phyloP scores from a whole-genome alignment of 192 early-diverging fungal species.

The Paraglomus brasilianum region DNA sequence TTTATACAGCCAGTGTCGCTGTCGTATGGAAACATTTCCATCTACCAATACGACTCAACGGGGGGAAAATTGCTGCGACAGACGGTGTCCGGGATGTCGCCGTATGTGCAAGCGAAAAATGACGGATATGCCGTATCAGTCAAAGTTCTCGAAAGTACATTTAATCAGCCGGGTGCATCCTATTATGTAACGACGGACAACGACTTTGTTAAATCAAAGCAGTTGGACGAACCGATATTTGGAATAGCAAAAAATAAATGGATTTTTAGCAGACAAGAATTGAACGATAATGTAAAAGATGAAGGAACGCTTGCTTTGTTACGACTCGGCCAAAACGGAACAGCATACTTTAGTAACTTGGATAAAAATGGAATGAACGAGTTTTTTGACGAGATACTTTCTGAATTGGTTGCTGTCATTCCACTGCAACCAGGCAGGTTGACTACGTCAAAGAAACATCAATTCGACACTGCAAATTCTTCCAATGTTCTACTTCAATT shows the following conservation, averaged over 20 bases:
- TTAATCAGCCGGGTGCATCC: background rate
- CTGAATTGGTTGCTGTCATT: background rate
- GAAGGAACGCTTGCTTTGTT: conserved; percentile 3
- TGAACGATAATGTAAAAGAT: too few species aligned
- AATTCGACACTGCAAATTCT: background rate
- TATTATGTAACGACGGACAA: conserved; percentile 23
- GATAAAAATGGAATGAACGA: background rate
- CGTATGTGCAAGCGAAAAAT: background rate
- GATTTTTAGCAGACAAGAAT: background rate
- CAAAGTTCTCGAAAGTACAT: background rate
- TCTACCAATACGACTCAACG: conserved; percentile 2
- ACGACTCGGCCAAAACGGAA: background rate
- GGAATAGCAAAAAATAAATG: background rate
- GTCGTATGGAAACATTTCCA: background rate
- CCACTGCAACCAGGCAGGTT: background rate
- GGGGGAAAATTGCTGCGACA: conserved; percentile 12
- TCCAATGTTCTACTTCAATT: background rate
- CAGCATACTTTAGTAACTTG: background rate
- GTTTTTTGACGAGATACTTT: background rate
- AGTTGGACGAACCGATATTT: conserved; percentile 1
- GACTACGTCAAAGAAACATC: background rate
- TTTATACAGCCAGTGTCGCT: background rate
- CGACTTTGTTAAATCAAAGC: background rate
- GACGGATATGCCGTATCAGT: background rate
- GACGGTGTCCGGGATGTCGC: background rate